Percentiles rank a stretch among this genome's conserved stretches.
These are phyloP conservation scores for Pichia ethanolica DNA, from an alignment of 805 yeast genomes.

Conservation along the genomic window DNA sequence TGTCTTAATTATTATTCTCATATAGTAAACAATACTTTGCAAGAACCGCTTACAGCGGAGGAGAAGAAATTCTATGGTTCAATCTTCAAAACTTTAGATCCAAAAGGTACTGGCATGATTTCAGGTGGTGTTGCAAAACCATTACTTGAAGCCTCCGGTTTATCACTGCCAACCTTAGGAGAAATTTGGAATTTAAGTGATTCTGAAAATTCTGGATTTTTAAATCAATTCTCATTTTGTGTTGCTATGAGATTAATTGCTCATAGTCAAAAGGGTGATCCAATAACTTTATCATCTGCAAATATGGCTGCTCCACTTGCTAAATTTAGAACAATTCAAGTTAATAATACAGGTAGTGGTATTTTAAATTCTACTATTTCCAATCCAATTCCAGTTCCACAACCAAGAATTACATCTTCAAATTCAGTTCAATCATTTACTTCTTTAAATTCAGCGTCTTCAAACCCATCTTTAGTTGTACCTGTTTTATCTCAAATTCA, in stretches of 20 bases:
- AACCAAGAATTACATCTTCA: slow-evolving; percentile 30
- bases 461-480: slow-evolving; percentile 27
- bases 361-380: slow-evolving; percentile 5
- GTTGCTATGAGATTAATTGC: slow-evolving; percentile 86
- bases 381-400: neutral
- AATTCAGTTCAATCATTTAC: slow-evolving; percentile 23
- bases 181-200: slow-evolving; percentile 96
- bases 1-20: neutral
- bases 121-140: slow-evolving; percentile 84
- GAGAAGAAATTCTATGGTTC: slow-evolving; percentile 71
- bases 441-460: slow-evolving; percentile 21
- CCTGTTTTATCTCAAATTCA: slow-evolving; percentile 53
- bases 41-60: slow-evolving; percentile 50
- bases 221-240: slow-evolving; percentile 73
- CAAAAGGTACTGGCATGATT: slow-evolving; percentile 69
- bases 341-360: slow-evolving; percentile 31
- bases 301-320: slow-evolving; percentile 57
- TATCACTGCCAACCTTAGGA: slow-evolving; percentile 70
- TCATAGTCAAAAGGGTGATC: slow-evolving; percentile 69
- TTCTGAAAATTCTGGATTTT: slow-evolving; percentile 74
- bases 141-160: slow-evolving; percentile 76
- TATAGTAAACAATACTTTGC: slow-evolving; percentile 14
- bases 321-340: slow-evolving; percentile 37
- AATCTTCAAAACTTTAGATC: slow-evolving; percentile 72
- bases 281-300: slow-evolving; percentile 45